Evolutionary conservation across 768 basidiomycete genomes (phyloP).

Genomic region (Chalciporus pseudorubinellus): DNA sequence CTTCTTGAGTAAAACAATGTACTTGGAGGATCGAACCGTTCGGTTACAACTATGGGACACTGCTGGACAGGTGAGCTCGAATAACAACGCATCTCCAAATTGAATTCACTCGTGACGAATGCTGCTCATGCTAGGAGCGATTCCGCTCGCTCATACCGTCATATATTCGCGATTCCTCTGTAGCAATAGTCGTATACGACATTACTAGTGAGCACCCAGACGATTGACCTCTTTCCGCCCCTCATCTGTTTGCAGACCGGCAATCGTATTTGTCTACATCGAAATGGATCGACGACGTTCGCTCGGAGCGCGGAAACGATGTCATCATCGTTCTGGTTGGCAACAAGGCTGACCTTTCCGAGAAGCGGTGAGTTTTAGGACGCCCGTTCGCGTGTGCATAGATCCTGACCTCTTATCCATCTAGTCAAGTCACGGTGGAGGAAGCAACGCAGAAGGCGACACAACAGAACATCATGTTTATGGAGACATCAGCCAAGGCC

Average conservation of each 20-base stretch:
- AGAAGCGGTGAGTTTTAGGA: conserved; percentile 75
- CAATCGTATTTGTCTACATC: conserved; percentile 97
- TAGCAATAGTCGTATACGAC: conserved; percentile 98
- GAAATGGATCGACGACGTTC: conserved; percentile 99
- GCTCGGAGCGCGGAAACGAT: conserved; percentile 94
- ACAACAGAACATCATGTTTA: conserved; percentile 93
- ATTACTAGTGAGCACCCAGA: conserved; percentile 78
- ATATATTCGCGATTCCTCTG: conserved; percentile 98
- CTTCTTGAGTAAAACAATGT: conserved; percentile 99
- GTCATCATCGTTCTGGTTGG: conserved; percentile 98
- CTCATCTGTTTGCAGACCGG: conserved; percentile 57
- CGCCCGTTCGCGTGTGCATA: background rate
- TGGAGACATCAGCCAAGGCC: conserved; percentile 99
- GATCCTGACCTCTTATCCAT: conserved; percentile 8
- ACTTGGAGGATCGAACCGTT: conserved; percentile 97
- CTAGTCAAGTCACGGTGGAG: conserved; percentile 97
- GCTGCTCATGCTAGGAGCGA: conserved; percentile 65
- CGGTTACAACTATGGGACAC: conserved; percentile 99
- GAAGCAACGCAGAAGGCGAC: conserved; percentile 92
- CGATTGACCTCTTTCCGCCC: conserved; percentile 1
- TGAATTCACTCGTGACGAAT: conserved; percentile 2
- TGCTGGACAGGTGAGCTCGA: conserved; percentile 73
- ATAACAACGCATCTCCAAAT: background rate
- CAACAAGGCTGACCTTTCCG: conserved; percentile 98
- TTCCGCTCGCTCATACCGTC: conserved; percentile 97